phyloP scores from a whole-genome alignment of 208 protist species.

The Strigomonas culicis region DNA sequence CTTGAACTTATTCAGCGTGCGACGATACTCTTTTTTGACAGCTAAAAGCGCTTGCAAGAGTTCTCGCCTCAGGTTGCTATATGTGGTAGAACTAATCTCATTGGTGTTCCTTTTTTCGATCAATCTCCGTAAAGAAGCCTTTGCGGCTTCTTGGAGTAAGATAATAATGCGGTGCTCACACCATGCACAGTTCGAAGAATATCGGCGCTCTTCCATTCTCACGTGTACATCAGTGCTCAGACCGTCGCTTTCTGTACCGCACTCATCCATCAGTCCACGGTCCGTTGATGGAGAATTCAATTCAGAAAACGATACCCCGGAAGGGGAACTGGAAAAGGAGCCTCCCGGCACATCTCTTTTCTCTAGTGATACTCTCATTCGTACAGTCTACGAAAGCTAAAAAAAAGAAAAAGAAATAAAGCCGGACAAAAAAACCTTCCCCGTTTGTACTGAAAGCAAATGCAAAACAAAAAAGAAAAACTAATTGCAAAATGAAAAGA shows the following conservation, averaged over 20 bases:
- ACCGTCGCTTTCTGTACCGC: not conserved
- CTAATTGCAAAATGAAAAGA: constrained; percentile 6
- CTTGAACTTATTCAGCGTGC: constrained; percentile 25
- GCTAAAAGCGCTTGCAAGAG: constrained; percentile 11
- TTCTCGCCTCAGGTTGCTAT: not conserved
- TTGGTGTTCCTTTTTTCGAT: not conserved
- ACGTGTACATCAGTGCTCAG: not conserved
- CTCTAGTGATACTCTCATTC: not conserved
- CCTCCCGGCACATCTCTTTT: too few species aligned
- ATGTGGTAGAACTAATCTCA: not conserved
- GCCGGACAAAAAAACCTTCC: constrained; percentile 19
- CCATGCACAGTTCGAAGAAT: constrained; percentile 26
- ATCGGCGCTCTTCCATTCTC: constrained; percentile 27
- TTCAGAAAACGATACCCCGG: too few species aligned
- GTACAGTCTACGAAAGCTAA: constrained; percentile 6
- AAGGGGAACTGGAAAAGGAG: too few species aligned
- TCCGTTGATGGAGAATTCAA: too few species aligned
- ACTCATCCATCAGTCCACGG: too few species aligned
- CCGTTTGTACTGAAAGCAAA: not conserved
- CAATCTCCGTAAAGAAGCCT: not conserved
- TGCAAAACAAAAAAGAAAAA: not conserved
- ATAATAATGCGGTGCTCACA: constrained; percentile 39
- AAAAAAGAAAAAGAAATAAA: constrained; percentile 7
- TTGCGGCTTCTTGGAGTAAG: constrained; percentile 39
- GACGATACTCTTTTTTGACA: constrained; percentile 42